Conservation (phyloP, 2,329 filamentous ascomycete genomes). For the Nemania serpens region DNA sequence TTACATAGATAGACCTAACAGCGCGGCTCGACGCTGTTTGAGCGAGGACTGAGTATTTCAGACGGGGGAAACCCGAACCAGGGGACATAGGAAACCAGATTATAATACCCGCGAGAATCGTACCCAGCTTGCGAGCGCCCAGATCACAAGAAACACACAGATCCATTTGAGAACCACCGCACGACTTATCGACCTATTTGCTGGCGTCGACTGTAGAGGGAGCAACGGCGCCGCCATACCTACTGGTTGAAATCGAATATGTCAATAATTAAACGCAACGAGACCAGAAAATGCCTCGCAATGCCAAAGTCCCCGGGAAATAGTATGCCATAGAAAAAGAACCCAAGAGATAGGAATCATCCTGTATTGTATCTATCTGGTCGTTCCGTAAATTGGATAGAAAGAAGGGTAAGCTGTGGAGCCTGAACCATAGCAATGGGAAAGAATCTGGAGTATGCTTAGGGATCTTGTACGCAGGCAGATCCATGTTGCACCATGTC, state of each 20-base stretch:
- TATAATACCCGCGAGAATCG: slow-evolving; percentile 9
- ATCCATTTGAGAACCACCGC: slow-evolving; percentile 8
- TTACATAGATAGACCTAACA: not conserved
- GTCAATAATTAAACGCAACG: too few species aligned
- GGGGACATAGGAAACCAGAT: too few species aligned
- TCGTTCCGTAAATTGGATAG: not conserved
- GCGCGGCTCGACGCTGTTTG: not conserved
- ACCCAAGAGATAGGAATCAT: too few species aligned
- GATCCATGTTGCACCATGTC: not conserved
- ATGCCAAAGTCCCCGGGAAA: not conserved
- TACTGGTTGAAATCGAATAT: not conserved
- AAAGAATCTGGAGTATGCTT: not conserved
- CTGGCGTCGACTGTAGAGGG: slow-evolving; percentile 1
- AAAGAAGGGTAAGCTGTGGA: not conserved
- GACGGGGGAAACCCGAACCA: too few species aligned
- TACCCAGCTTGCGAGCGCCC: slow-evolving; percentile 9
- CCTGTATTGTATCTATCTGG: too few species aligned
- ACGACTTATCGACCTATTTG: slow-evolving; percentile 1
- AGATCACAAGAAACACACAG: slow-evolving; percentile 19
- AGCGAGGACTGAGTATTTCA: not conserved
- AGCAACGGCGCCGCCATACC: not conserved
- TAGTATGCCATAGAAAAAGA: not conserved
- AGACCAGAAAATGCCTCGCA: too few species aligned
- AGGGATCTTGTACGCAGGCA: not conserved
- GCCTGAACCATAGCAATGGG: not conserved